These are phyloP conservation scores for Fallopia convolvulus DNA, from an alignment of 148 eudicot genomes.

Conservation along the genomic window DNA sequence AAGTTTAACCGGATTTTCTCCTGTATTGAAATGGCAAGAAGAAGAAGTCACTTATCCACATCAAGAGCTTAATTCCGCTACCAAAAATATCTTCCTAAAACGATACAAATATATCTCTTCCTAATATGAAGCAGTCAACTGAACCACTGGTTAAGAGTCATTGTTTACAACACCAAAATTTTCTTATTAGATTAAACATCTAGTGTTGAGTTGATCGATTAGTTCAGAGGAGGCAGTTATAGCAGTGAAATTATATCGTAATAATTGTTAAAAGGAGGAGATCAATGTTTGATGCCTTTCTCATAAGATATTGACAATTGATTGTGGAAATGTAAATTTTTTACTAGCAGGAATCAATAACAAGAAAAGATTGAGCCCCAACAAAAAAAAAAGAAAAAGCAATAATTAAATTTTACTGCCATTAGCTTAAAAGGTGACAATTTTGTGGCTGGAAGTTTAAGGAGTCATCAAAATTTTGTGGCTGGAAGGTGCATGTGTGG, in stretches of 20 bases:
- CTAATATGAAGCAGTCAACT: background rate
- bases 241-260: no score
- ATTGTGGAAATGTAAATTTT: background rate
- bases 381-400: no score
- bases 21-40: slow-evolving; percentile 31
- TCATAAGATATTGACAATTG: no score
- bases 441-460: background rate
- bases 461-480: no score
- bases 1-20: slow-evolving; percentile 72
- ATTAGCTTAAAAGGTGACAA: background rate
- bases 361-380: background rate
- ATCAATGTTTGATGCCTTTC: no score
- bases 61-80: background rate
- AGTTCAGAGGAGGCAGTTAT: background rate
- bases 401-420: no score
- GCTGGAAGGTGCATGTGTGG: background rate
- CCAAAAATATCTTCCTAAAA: slow-evolving; percentile 4
- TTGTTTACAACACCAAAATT: background rate
- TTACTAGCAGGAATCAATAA: background rate
- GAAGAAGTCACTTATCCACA: background rate
- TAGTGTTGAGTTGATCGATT: background rate
- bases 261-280: no score
- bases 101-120: background rate
- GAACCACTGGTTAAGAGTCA: background rate
- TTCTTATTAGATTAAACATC: background rate